Percentiles rank a stretch among this genome's conserved stretches.
These are phyloP conservation scores for Picea abies DNA, from an alignment of 83 land plant species.

Conservation along the genomic window DNA sequence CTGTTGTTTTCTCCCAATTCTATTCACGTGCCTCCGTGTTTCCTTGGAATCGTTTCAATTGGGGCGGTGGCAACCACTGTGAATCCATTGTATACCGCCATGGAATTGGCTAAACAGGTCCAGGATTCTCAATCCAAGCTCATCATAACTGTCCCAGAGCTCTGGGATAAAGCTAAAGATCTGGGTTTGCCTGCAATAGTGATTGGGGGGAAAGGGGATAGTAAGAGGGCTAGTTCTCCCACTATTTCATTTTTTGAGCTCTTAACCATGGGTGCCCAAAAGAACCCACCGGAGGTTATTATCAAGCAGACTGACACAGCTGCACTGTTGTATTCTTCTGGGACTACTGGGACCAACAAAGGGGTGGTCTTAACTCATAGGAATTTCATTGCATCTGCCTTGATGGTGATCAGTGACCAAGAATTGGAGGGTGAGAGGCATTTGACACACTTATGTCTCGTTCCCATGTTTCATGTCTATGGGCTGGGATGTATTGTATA, in stretches of 20 bases:
- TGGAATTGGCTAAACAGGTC: slow-evolving; percentile 68
- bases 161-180: slow-evolving; percentile 41
- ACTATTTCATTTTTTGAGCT: neutral
- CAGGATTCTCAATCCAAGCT: slow-evolving; percentile 58
- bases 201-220: neutral
- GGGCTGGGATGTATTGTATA: slow-evolving; percentile 41
- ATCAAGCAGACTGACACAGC: slow-evolving; percentile 45
- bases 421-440: too few relatives aligned
- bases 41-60: slow-evolving; percentile 48
- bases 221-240: slow-evolving; percentile 12
- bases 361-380: slow-evolving; percentile 79
- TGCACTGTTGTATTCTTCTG: slow-evolving; percentile 68
- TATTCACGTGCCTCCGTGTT: slow-evolving; percentile 47
- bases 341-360: slow-evolving; percentile 77
- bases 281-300: neutral
- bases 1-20: slow-evolving; percentile 76
- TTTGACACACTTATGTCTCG: slow-evolving; percentile 15
- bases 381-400: slow-evolving; percentile 58
- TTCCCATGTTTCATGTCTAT: slow-evolving; percentile 87
- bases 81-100: too few relatives aligned
- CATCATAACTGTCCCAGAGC: slow-evolving; percentile 48
- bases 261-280: neutral
- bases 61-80: slow-evolving; percentile 75
- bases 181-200: slow-evolving; percentile 39
- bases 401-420: too few relatives aligned